phyloP scores from a whole-genome alignment of 176 grass and related monocot species.

The Thalia dealbata region DNA sequence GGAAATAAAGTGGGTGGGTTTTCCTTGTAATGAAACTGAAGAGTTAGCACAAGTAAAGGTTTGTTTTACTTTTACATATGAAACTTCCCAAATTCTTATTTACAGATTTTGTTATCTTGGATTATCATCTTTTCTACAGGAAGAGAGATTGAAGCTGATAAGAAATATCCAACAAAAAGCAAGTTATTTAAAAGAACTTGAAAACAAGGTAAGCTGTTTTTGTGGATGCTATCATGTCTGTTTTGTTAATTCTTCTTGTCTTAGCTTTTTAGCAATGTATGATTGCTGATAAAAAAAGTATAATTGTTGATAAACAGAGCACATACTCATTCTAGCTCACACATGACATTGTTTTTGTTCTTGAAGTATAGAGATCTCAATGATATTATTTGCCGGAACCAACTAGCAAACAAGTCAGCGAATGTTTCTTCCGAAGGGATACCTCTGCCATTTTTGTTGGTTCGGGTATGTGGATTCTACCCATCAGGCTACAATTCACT shows the following conservation, averaged over 20 bases:
- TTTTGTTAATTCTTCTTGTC: background rate
- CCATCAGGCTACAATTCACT: background rate
- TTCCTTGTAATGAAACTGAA: slow-evolving; percentile 52
- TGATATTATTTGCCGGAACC: slow-evolving; percentile 65
- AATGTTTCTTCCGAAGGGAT: slow-evolving; percentile 47
- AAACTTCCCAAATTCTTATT: background rate
- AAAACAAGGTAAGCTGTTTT: slow-evolving; percentile 65
- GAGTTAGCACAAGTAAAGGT: slow-evolving; percentile 63
- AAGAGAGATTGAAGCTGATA: slow-evolving; percentile 41
- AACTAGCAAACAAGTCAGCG: slow-evolving; percentile 37
- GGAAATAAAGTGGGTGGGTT: slow-evolving; percentile 89
- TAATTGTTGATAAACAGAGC: background rate
- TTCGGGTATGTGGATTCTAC: slow-evolving; percentile 52
- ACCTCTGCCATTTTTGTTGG: slow-evolving; percentile 76
- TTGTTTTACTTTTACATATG: slow-evolving; percentile 20
- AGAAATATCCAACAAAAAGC: slow-evolving; percentile 64
- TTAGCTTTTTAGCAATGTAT: background rate
- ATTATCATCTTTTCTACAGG: slow-evolving; percentile 28
- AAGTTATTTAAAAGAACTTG: slow-evolving; percentile 63
- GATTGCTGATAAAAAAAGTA: too few species aligned
- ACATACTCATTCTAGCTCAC: background rate
- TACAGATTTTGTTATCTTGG: slow-evolving; percentile 5
- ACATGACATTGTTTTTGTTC: slow-evolving; percentile 23
- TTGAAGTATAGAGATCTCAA: slow-evolving; percentile 85
- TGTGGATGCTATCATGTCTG: background rate